Conservation (phyloP, 129 eudicot species). For the Rutidosis leptorrhynchoides region DNA sequence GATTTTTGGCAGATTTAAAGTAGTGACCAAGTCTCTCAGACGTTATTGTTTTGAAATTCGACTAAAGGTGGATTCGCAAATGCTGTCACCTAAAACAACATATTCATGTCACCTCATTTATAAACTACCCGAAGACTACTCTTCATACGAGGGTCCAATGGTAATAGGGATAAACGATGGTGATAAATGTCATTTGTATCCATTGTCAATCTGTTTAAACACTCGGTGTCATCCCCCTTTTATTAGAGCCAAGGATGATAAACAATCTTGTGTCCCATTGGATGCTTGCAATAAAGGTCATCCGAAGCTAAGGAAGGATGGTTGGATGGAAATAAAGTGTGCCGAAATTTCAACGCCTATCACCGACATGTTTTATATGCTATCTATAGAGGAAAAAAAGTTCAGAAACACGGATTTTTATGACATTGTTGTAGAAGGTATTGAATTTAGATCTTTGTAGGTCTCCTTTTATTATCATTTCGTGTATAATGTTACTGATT, state of each 20-base stretch:
- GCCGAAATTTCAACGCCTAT: background rate
- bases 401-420: slow-evolving; percentile 5
- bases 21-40: background rate
- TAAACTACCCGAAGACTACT: slow-evolving; percentile 5
- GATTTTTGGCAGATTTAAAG: slow-evolving; percentile 18
- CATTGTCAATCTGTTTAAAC: slow-evolving; percentile 13
- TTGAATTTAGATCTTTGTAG: slow-evolving; percentile 23
- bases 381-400: background rate
- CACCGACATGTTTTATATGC: background rate
- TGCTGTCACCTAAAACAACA: slow-evolving; percentile 11
- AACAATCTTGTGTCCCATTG: background rate
- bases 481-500: background rate
- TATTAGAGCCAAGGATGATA: slow-evolving; percentile 2
- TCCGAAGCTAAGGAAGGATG: slow-evolving; percentile 19
- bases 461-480: background rate
- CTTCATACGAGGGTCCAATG: slow-evolving; percentile 2
- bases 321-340: slow-evolving; percentile 17
- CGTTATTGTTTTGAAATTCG: background rate
- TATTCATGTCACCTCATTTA: slow-evolving; percentile 18
- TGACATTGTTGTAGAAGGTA: slow-evolving; percentile 20
- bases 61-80: background rate
- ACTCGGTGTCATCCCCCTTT: slow-evolving; percentile 6
- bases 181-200: background rate
- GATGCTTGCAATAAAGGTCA: slow-evolving; percentile 6
- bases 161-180: slow-evolving; percentile 9